phyloP scores from a whole-genome alignment of 2,329 filamentous ascomycete genomes.

The Phoma sp. region DNA sequence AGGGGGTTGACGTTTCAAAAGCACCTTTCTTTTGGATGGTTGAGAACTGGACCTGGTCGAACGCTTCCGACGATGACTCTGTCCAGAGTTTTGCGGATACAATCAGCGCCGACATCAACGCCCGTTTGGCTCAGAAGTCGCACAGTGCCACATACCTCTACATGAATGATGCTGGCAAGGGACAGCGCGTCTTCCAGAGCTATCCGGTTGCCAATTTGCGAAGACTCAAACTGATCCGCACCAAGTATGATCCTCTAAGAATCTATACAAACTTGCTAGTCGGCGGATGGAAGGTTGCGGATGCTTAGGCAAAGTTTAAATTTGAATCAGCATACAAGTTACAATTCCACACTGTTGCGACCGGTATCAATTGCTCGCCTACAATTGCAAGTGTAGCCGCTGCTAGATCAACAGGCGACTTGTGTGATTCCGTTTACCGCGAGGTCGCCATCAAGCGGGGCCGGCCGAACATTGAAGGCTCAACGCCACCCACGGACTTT shows the following conservation, averaged over 20 bases:
- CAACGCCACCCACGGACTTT: too few relatives aligned
- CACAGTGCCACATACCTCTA: conserved; percentile 20
- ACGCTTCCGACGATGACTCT: conserved; percentile 13
- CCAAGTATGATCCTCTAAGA: conserved; percentile 39
- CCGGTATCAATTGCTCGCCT: neutral
- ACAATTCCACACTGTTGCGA: neutral
- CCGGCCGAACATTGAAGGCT: too few relatives aligned
- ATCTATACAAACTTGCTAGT: conserved; percentile 34
- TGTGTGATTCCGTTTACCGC: too few relatives aligned
- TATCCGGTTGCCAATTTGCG: conserved; percentile 40
- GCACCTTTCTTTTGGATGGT: conserved; percentile 29
- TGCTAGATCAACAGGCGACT: too few relatives aligned
- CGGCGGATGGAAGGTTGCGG: conserved; percentile 30
- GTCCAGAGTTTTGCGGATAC: conserved; percentile 14
- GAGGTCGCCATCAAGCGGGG: too few relatives aligned
- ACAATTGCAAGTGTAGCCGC: neutral
- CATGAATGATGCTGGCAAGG: conserved; percentile 36
- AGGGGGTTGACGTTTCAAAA: conserved; percentile 22
- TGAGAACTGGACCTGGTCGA: conserved; percentile 19
- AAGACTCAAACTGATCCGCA: conserved; percentile 36
- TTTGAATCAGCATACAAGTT: neutral
- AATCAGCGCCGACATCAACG: conserved; percentile 18
- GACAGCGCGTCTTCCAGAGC: conserved; percentile 33
- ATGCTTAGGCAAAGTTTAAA: neutral
- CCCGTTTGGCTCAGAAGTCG: neutral